phyloP scores from a whole-genome alignment of 164 flowering plant species.

The Umbellularia californica region DNA sequence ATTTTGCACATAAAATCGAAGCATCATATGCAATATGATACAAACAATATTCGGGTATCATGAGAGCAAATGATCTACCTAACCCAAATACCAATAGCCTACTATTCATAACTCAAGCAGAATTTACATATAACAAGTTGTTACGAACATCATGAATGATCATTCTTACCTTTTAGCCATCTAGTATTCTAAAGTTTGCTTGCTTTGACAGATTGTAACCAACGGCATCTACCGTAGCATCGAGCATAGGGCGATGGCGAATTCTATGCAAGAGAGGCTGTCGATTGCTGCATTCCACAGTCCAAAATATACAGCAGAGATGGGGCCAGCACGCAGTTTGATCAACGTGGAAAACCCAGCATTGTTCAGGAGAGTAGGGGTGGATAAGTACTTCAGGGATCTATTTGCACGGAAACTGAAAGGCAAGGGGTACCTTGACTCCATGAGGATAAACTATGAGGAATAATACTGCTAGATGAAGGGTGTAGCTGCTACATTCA shows the following conservation, averaged over 20 bases:
- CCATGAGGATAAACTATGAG: slow-evolving; percentile 13
- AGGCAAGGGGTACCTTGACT: slow-evolving; percentile 25
- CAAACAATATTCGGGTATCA: too few relatives aligned
- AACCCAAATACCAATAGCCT: background rate
- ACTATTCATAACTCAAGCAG: background rate
- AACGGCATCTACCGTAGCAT: slow-evolving; percentile 33
- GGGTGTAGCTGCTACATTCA: too few relatives aligned
- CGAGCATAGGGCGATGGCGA: slow-evolving; percentile 30
- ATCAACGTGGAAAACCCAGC: slow-evolving; percentile 22
- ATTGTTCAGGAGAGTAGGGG: slow-evolving; percentile 1
- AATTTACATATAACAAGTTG: too few relatives aligned
- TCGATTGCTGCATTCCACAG: slow-evolving; percentile 24
- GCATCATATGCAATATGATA: too few relatives aligned
- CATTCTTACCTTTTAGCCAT: too few relatives aligned
- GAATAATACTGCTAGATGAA: background rate
- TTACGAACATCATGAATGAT: too few relatives aligned
- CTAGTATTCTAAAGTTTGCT: background rate
- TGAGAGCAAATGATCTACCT: background rate
- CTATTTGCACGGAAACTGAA: slow-evolving; percentile 18
- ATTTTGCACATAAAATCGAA: too few relatives aligned
- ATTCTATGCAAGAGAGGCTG: slow-evolving; percentile 25
- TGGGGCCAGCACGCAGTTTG: slow-evolving; percentile 34
- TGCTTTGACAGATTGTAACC: slow-evolving; percentile 19
- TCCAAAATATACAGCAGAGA: slow-evolving; percentile 8
- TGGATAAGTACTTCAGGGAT: slow-evolving; percentile 12